Percentiles rank a stretch among this genome's conserved stretches.
phyloP scores from a whole-genome alignment of 768 basidiomycete species.

The Rhodocollybia butyracea region DNA sequence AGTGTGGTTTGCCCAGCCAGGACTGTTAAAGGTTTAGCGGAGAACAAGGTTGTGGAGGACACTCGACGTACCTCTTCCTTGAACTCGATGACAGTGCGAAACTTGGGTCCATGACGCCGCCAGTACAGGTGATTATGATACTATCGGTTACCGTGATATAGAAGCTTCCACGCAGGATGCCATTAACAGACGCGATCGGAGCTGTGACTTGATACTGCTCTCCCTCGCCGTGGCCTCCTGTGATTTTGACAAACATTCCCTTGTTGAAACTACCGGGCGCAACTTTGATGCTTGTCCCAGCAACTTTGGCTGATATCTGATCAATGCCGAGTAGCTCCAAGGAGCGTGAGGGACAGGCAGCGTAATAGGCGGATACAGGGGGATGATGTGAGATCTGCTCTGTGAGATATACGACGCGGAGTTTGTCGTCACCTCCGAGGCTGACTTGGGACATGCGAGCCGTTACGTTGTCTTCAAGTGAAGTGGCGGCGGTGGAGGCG shows the following conservation, averaged over 20 bases:
- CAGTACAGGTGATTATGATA: conserved; percentile 77
- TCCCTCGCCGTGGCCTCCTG: conserved; percentile 68
- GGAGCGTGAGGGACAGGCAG: conserved; percentile 67
- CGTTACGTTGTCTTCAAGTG: conserved; percentile 45
- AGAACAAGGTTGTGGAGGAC: neutral
- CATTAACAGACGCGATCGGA: conserved; percentile 87
- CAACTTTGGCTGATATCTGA: conserved; percentile 91
- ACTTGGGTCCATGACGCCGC: conserved; percentile 60
- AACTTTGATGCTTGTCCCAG: conserved; percentile 83
- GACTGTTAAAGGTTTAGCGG: conserved; percentile 40
- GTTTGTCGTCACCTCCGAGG: conserved; percentile 42
- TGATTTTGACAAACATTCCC: conserved; percentile 82
- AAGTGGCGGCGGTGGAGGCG: conserved; percentile 54
- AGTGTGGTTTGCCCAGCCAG: conserved; percentile 88
- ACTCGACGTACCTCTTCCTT: conserved; percentile 82
- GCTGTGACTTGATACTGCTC: conserved; percentile 88
- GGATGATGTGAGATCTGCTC: conserved; percentile 98
- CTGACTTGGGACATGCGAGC: conserved; percentile 62
- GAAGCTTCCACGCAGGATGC: conserved; percentile 86
- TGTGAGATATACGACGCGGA: conserved; percentile 78
- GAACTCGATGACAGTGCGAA: conserved; percentile 87
- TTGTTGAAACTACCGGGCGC: conserved; percentile 81
- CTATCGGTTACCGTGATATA: conserved; percentile 85
- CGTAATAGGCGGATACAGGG: conserved; percentile 85
- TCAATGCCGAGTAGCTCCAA: conserved; percentile 80